phyloP scores from a whole-genome alignment of 1,284 basidiomycete species.

The Schizopora paradoxa region DNA sequence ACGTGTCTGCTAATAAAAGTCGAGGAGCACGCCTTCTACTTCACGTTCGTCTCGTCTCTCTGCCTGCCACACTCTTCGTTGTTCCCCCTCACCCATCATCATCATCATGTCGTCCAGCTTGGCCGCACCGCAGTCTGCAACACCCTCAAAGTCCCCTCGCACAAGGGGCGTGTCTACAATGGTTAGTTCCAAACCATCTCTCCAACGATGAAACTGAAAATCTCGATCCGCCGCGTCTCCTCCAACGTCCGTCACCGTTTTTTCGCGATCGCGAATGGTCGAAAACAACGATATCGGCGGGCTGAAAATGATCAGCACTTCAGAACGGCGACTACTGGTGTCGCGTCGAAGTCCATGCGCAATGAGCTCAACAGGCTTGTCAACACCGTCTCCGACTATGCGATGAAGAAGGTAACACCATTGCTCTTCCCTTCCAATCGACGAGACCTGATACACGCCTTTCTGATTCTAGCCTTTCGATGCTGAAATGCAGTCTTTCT shows the following conservation, averaged over 20 bases:
- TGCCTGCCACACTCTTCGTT: too few relatives aligned
- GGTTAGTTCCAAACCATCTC: slow-evolving; percentile 25
- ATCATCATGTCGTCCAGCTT: slow-evolving; percentile 25
- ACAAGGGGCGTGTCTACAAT: slow-evolving; percentile 36
- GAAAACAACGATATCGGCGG: too few relatives aligned
- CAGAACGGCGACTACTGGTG: slow-evolving; percentile 96
- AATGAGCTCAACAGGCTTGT: slow-evolving; percentile 97
- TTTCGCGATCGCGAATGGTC: background rate
- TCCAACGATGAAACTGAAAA: slow-evolving; percentile 4
- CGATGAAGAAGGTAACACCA: slow-evolving; percentile 68
- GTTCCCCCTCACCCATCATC: slow-evolving; percentile 13
- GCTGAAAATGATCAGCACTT: slow-evolving; percentile 48
- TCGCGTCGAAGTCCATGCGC: slow-evolving; percentile 96
- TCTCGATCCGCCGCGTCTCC: background rate
- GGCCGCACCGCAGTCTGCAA: slow-evolving; percentile 18
- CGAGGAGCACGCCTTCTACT: too few relatives aligned
- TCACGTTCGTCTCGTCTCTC: too few relatives aligned
- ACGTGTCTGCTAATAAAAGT: too few relatives aligned
- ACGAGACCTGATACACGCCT: slow-evolving; percentile 17
- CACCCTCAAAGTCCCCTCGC: slow-evolving; percentile 26
- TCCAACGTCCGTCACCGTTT: slow-evolving; percentile 21
- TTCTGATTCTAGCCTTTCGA: slow-evolving; percentile 88
- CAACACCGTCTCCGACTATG: slow-evolving; percentile 70
- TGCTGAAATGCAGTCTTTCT: slow-evolving; percentile 98
- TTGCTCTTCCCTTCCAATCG: slow-evolving; percentile 6